Evolutionary conservation across 768 basidiomycete genomes (phyloP), one percentile per base, ranked within the genome.

Genomic region (Hygrocybe coccinea): DNA sequence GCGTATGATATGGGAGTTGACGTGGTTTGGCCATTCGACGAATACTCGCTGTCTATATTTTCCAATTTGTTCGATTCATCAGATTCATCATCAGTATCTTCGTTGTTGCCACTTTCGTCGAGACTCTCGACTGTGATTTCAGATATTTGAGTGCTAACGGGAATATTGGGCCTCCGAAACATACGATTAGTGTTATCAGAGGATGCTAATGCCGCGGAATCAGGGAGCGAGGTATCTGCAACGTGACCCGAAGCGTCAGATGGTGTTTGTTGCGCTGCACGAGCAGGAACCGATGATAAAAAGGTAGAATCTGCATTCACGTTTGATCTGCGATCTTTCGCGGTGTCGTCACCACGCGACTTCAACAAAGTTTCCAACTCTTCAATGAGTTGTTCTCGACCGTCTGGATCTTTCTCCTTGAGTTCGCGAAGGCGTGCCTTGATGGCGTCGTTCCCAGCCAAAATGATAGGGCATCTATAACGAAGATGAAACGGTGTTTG

Each of bases 391-490:
- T 62, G 54, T 14, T 55, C 35, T 38, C 65, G 68, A 38, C 65
- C 58, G 14, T 58, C 61, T 25, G 50, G 63, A 37, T 62, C 67
- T 48, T 62, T 58, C 61, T 68, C 58, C 60, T 71, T 66, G 17
- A 84, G 65, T 57, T 80, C 76, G 7, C 62, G 65, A 41, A 85
- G 65, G 52, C 81, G 79, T 49, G 67, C 67, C 57, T 68, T 71
- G 60, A 85, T 73, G 7, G 74, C 64, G 7, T 68, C 65, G 0
- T 75, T 62, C 9, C 81, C 79, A 36, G 71, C 71, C 22, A 69
- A 56, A 22, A 85, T 70, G 21, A 76, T 64, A 5, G 80, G 79
- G 63, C 84, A 86, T 43, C 65, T 65, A 49, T 72, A 71, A n/a
- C 75, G 77, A 51, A 73, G 67, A 58, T 86, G 84, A 37, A 71